Conservation (phyloP, 2,329 filamentous ascomycete genomes). For the Apiospora arundinis region DNA sequence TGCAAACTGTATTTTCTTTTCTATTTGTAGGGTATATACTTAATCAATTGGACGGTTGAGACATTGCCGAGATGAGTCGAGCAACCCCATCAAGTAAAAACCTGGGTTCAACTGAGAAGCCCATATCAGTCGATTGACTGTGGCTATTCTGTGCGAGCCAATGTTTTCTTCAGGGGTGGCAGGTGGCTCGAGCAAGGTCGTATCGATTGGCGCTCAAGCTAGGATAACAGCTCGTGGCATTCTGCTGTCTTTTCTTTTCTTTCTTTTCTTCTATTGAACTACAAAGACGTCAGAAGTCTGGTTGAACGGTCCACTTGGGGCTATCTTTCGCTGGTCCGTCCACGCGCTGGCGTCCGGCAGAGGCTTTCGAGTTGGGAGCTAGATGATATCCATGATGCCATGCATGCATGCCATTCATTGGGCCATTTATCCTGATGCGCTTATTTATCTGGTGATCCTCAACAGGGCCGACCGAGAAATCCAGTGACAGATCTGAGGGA, state of each 20-base stretch:
- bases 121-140: neutral
- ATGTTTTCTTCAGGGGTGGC: neutral
- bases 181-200: neutral
- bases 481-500: neutral
- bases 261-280: neutral
- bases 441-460: neutral
- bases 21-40: neutral
- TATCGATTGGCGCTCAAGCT: neutral
- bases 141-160: neutral
- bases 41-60: neutral
- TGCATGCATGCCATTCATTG: neutral
- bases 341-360: slow-evolving; percentile 7
- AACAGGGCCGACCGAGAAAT: neutral
- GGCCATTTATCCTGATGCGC: neutral
- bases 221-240: neutral
- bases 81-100: neutral
- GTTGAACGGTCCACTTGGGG: neutral
- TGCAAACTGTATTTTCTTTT: neutral
- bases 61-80: neutral
- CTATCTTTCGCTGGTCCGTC: slow-evolving; percentile 6
- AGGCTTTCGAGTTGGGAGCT: neutral
- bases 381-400: neutral
- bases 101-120: neutral
- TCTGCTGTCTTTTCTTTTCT: neutral
- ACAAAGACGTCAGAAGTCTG: neutral